Percentiles rank a stretch among this genome's conserved stretches.
phyloP scores from a whole-genome alignment of 2,329 filamentous ascomycete genomes.

The Byssothecium circinans region DNA sequence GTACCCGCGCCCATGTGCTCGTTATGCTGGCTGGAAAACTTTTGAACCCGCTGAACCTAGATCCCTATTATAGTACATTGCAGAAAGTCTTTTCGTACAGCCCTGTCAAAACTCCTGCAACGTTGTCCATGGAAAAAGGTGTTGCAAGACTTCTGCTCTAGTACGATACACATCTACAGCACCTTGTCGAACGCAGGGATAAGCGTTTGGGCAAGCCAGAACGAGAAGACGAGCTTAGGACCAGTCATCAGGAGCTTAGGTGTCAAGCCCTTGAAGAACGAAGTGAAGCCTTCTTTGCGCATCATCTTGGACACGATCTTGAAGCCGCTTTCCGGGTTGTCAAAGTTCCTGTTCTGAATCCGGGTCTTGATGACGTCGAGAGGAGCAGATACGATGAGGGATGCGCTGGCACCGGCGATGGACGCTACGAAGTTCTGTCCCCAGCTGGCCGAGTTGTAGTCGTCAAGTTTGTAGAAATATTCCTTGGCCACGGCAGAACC shows the following conservation, averaged over 20 bases:
- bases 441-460: slow-evolving; percentile 96
- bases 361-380: slow-evolving; percentile 98
- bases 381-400: slow-evolving; percentile 95
- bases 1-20: slow-evolving; percentile 13
- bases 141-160: too few species aligned
- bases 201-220: slow-evolving; percentile 98
- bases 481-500: slow-evolving; percentile 97
- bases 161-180: slow-evolving; percentile 53
- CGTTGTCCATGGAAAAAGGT: too few species aligned
- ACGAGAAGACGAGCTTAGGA: slow-evolving; percentile 97
- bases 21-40: slow-evolving; percentile 19
- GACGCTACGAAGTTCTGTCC: slow-evolving; percentile 97
- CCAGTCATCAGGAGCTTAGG: slow-evolving; percentile 99
- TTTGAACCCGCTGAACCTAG: slow-evolving; percentile 10
- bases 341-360: slow-evolving; percentile 97
- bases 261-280: slow-evolving; percentile 97
- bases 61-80: slow-evolving; percentile 32
- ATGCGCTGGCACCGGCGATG: slow-evolving; percentile 90
- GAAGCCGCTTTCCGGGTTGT: slow-evolving; percentile 94
- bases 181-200: slow-evolving; percentile 86
- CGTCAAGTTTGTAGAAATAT: slow-evolving; percentile 83
- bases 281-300: slow-evolving; percentile 78
- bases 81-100: slow-evolving; percentile 15
- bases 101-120: too few species aligned
- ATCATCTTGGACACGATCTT: slow-evolving; percentile 91